Percentiles rank a stretch among this genome's conserved stretches.
Conservation (phyloP, 129 eudicot genomes). For the Ambrosia artemisiifolia region DNA sequence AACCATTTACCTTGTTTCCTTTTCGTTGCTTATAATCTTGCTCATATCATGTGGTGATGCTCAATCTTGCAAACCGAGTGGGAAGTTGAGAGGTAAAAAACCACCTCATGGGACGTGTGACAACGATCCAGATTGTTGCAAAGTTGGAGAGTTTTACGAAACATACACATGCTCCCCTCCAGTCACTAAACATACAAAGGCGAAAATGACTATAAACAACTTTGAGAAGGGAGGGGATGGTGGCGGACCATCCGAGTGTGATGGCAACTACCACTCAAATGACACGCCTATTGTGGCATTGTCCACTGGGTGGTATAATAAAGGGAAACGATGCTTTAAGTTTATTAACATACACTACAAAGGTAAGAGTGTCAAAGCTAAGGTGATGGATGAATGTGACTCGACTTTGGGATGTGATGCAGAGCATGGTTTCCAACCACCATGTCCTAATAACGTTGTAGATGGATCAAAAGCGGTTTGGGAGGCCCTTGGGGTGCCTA, state of each 20-base stretch:
- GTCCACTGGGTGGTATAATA: constrained; percentile 33
- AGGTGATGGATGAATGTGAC: constrained; percentile 52
- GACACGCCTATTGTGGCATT: constrained; percentile 28
- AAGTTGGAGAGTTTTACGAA: constrained; percentile 22
- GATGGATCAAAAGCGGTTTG: constrained; percentile 52
- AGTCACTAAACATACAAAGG: constrained; percentile 18
- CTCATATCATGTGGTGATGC: constrained; percentile 13
- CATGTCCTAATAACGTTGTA: constrained; percentile 43
- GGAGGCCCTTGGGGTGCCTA: constrained; percentile 40
- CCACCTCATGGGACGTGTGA: constrained; percentile 25
- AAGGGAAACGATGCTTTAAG: constrained; percentile 26
- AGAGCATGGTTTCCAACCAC: constrained; percentile 36
- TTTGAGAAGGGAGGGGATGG: constrained; percentile 37
- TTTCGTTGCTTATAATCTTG: neutral
- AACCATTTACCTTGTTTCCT: neutral
- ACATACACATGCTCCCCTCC: constrained; percentile 38
- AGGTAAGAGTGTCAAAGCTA: constrained; percentile 37
- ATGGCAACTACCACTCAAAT: constrained; percentile 33
- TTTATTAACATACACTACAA: constrained; percentile 18
- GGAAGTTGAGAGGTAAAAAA: constrained; percentile 27
- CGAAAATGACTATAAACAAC: constrained; percentile 29
- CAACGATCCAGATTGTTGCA: constrained; percentile 29
- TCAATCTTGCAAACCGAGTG: constrained; percentile 26
- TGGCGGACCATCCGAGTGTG: constrained; percentile 42
- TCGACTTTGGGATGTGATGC: constrained; percentile 39